Conservation (phyloP, 2,329 filamentous ascomycete genomes). For the Xylariales sp. region DNA sequence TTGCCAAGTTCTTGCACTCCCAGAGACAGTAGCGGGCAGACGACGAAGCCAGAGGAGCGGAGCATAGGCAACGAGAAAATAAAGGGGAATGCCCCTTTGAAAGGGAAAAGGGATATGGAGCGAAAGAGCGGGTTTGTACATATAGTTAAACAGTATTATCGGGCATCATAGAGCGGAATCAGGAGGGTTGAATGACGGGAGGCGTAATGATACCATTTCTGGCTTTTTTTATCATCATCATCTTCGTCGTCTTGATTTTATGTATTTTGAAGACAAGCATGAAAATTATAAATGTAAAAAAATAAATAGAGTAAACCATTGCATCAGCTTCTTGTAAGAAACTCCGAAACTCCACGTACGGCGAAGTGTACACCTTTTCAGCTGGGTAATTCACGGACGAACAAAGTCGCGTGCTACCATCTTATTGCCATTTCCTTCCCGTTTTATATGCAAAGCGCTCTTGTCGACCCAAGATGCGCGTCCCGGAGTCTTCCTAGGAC, state of each 20-base stretch:
- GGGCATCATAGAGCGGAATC: background rate
- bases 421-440: background rate
- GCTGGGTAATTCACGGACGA: no score
- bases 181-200: slow-evolving; percentile 1
- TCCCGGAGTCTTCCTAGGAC: background rate
- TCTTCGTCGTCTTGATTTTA: no score
- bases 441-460: background rate
- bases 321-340: no score
- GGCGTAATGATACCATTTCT: slow-evolving; percentile 23
- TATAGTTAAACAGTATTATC: slow-evolving; percentile 4
- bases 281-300: no score
- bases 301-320: no score
- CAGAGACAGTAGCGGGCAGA: slow-evolving; percentile 32
- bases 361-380: no score
- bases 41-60: no score
- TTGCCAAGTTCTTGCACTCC: slow-evolving; percentile 54
- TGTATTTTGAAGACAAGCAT: no score
- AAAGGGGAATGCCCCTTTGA: background rate
- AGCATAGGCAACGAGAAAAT: no score
- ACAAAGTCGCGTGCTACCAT: no score
- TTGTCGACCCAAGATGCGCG: no score
- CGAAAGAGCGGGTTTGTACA: slow-evolving; percentile 15
- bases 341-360: slow-evolving; percentile 3
- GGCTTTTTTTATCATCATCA: no score
- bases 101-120: background rate